Conservation (phyloP, 73 alveolate species). For the Paraurostyla sp. region DNA sequence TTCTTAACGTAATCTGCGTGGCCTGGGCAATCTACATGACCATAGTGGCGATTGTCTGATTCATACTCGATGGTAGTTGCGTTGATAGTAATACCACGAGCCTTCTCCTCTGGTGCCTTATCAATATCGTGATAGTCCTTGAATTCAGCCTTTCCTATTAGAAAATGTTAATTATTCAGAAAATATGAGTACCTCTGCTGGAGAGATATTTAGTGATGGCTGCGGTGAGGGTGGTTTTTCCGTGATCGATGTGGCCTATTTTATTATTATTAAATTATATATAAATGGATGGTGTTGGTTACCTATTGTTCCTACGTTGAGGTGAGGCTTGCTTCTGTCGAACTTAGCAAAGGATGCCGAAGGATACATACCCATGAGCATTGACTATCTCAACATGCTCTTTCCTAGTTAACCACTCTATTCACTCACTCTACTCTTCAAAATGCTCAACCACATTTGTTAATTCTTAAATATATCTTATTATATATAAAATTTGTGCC, state of each 20-base stretch:
- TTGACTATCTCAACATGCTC: constrained; percentile 43
- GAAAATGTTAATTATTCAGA: neutral
- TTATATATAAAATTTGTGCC: constrained; percentile 24
- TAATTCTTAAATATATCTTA: constrained; percentile 48
- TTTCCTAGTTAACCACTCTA: constrained; percentile 25
- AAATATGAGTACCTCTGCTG: constrained; percentile 14
- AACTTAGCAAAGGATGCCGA: constrained; percentile 83
- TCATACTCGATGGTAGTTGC: constrained; percentile 95
- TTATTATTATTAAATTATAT: constrained; percentile 41
- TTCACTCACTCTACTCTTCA: constrained; percentile 39
- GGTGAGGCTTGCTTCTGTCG: constrained; percentile 93
- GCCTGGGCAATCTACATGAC: constrained; percentile 98
- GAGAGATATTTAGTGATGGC: constrained; percentile 91
- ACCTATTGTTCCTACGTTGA: constrained; percentile 97
- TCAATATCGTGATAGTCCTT: constrained; percentile 84
- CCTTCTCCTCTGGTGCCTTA: constrained; percentile 95
- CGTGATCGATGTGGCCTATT: constrained; percentile 95
- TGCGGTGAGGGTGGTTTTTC: constrained; percentile 96
- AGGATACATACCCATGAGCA: constrained; percentile 45
- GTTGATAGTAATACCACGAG: constrained; percentile 98
- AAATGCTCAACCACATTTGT: constrained; percentile 54
- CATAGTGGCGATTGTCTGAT: constrained; percentile 91
- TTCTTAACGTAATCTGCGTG: constrained; percentile 98
- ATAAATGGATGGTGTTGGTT: neutral
- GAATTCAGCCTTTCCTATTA: constrained; percentile 76